Evolutionary conservation across 108 stramenopile species (phyloP), one percentile per base, ranked within the genome.

Genomic region (Skeletonema tropicum): DNA sequence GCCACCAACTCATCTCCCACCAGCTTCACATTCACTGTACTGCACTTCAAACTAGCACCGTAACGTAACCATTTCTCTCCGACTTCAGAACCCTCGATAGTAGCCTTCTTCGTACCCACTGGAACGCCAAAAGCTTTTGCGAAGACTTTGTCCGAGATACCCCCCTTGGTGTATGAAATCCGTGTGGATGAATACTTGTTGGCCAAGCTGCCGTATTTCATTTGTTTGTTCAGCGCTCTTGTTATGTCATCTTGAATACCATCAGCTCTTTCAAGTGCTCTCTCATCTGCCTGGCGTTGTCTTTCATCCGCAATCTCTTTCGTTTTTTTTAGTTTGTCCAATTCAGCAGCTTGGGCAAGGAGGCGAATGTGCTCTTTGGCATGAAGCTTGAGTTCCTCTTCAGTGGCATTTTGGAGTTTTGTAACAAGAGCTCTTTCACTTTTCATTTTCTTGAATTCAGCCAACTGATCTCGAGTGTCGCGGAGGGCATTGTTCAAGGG

Each of bases 1-100:
- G 61, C 61, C 17, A 42, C 46, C 13, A 62, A 17, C 46, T 42
- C 61, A 62, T 62, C 61, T 17, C 61, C 61, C 6, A 62, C 46
- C 3, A 62, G 61, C 61, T 46, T 62, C 6, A 62, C 61, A 15
- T 17, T 60, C 59, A 60, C 59, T 42, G 23, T 5, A 0, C 3
- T 42, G 29, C 59, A 60, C 25, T 25, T 29, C 59, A 60, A 60
- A 60, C 29, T 29, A 15, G 42, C 42, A 29, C 59, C 59, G 29
- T 60, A 60, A 60, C 59, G 59, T 3, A 60, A 21, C 2, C 12
- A 60, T 5, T 9, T 60, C 26, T 29, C 26, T 14, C 59, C 59
- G 1, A 60, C 59, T 36, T 60, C 19, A 36, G 13, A 13, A 5
- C 23, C 59, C 5, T 60, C 59, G 25, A 60, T 29, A 25, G 59